Conservation (phyloP, 371 early-diverging fungal species). For the Funneliformis caledonium region DNA sequence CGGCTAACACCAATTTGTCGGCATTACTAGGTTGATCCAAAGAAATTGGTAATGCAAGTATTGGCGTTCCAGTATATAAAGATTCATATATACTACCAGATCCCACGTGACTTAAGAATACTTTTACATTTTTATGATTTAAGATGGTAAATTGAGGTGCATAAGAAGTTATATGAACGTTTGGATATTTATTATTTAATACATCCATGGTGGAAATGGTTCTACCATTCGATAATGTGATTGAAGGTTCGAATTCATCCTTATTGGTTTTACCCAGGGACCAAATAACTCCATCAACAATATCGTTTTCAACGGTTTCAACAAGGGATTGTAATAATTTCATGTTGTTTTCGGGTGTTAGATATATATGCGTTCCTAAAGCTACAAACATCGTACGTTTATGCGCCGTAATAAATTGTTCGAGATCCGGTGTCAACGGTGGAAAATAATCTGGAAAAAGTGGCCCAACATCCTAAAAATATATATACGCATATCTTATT, state of each 20-base stretch:
- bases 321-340: slow-evolving; percentile 11
- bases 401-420: slow-evolving; percentile 2
- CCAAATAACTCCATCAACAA: slow-evolving; percentile 34
- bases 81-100: slow-evolving; percentile 25
- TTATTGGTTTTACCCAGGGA: not conserved
- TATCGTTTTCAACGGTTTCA: not conserved
- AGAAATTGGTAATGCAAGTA: slow-evolving; percentile 18
- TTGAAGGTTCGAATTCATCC: not conserved
- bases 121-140: not conserved
- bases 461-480: slow-evolving; percentile 25
- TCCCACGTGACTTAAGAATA: slow-evolving; percentile 33
- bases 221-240: not conserved
- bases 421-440: not conserved
- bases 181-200: not conserved
- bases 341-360: not conserved
- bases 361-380: not conserved
- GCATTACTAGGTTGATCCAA: slow-evolving; percentile 22
- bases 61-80: slow-evolving; percentile 12
- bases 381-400: slow-evolving; percentile 6
- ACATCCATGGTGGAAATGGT: not conserved
- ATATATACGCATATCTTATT: not conserved
- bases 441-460: not conserved
- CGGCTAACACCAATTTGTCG: not conserved
- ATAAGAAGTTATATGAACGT: slow-evolving; percentile 9
- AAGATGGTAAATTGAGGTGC: slow-evolving; percentile 36